Evolutionary conservation across 73 alveolate species (phyloP).

Genomic region (Stentor roeselii): DNA sequence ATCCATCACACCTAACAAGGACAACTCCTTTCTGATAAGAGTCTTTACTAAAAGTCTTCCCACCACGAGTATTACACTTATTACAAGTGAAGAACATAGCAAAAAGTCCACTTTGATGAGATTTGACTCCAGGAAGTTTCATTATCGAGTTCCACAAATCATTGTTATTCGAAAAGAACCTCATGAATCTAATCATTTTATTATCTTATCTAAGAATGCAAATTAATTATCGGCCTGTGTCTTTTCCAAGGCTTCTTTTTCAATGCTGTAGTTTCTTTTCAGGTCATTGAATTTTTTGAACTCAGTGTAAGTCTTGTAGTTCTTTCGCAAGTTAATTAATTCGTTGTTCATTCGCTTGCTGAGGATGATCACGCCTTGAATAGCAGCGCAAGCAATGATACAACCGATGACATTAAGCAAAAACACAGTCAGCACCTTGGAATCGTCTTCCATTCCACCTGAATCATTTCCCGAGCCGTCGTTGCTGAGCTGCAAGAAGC

Average conservation of each 20-base stretch:
- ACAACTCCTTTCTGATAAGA: slow-evolving; percentile 87
- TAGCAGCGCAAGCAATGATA: neutral
- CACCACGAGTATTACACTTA: slow-evolving; percentile 49
- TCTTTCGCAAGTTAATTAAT: neutral
- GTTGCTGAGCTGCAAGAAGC: slow-evolving; percentile 16
- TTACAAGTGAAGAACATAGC: slow-evolving; percentile 66
- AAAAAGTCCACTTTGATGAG: slow-evolving; percentile 27
- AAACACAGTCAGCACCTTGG: slow-evolving; percentile 19
- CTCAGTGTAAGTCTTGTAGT: neutral
- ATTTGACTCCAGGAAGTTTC: slow-evolving; percentile 35
- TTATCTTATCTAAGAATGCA: too few relatives aligned
- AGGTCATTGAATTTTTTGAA: neutral
- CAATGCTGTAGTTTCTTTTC: neutral
- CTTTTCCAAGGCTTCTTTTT: neutral
- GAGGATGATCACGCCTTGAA: neutral
- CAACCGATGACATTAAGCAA: slow-evolving; percentile 11
- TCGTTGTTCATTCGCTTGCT: slow-evolving; percentile 7
- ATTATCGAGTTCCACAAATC: neutral
- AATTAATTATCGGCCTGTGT: too few relatives aligned
- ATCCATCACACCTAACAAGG: slow-evolving; percentile 75
- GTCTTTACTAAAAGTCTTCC: slow-evolving; percentile 60
- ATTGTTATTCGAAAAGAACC: too few relatives aligned
- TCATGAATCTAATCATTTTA: too few relatives aligned
- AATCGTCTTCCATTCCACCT: slow-evolving; percentile 25
- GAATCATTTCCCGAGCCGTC: slow-evolving; percentile 19